Conservation (phyloP, 78 protist genomes). For the Dictyostelium firmibasis region DNA sequence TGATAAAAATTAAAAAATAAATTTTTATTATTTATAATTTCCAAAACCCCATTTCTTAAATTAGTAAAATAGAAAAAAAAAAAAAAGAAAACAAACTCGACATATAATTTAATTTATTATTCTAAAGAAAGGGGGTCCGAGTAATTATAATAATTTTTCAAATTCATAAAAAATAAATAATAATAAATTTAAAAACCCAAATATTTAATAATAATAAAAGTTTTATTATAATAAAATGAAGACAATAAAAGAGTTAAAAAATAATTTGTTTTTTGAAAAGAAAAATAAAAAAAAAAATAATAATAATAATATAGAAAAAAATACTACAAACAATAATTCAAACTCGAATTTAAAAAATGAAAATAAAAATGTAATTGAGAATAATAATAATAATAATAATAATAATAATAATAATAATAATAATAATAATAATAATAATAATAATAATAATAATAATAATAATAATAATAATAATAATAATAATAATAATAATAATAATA, state of each 20-base stretch:
- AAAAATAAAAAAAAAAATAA: conserved; percentile 1
- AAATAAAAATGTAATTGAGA: not conserved
- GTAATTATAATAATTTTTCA: not conserved
- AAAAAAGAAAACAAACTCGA: too few species aligned
- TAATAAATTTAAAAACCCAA: not conserved
- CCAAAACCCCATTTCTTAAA: too few species aligned
- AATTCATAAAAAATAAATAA: not conserved
- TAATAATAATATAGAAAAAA: not conserved
- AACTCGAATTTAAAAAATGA: not conserved
- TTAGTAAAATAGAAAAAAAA: too few species aligned
- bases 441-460: not conserved
- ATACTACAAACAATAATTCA: not conserved
- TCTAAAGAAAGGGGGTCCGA: not conserved
- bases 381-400: too few species aligned
- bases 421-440: not conserved
- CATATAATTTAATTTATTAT: not conserved
- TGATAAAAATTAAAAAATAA: not conserved
- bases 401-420: too few species aligned
- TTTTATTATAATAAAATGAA: conserved; percentile 15
- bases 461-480: not conserved
- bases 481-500: not conserved
- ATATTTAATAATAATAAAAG: not conserved
- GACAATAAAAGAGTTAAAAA: not conserved
- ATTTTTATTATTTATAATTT: too few species aligned
- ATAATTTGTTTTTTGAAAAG: not conserved